Evolutionary conservation across 768 basidiomycete genomes (phyloP), one percentile per base, ranked within the genome.

Genomic region (Lentinula lateritia): DNA sequence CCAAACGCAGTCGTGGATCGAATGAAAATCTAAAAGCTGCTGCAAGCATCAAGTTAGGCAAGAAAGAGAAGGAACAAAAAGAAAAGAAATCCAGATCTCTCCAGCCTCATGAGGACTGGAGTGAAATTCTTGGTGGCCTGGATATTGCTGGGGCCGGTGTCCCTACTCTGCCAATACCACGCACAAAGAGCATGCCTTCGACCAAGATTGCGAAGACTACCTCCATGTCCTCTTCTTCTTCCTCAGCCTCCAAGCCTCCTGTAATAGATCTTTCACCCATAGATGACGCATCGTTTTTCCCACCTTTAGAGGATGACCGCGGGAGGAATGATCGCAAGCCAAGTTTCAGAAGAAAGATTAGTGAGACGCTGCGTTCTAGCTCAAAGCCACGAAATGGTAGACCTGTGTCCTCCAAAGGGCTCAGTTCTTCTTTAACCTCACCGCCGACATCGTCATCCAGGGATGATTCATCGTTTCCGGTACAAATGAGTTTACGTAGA

Each of bases 131-230:
- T 15, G 48, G 58, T 32, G 58, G 43, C 2, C 20, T 59, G 15
- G 46, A 20, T n/a, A 15, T 52, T 8, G 60, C 23, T 13, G 42
- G 60, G 45, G 39, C 10, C 18, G 41, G 48, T 13, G 50, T 50
- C 5, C 60, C 52, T 4, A 50, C 38, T 16, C 53, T 54, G 56
- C 34, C 45, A 15, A 58, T 78, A 16, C 72, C 78, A 9, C 78
- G 82, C 38, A 77, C 74, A 67, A 83, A 84, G 74, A 83, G 84
- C 58, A 83, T 83, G 77, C 81, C 83, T 0, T 65, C 78, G 9
- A 68, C 72, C 38, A 59, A 46, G 32, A 45, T 5, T 23, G 6
- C 58, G 16, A 35, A 35, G 34, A 46, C 45, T n/a, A 59, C 16
- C 13, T 46, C 58, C 36, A 50, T 34, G 38, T 35, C 58, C 16